A percentile compares a stretch with the other conserved stretches of the same genome.
Evolutionary conservation across 1,139 yeast species (phyloP).

Genomic region (Sugiyamaella japonica): DNA sequence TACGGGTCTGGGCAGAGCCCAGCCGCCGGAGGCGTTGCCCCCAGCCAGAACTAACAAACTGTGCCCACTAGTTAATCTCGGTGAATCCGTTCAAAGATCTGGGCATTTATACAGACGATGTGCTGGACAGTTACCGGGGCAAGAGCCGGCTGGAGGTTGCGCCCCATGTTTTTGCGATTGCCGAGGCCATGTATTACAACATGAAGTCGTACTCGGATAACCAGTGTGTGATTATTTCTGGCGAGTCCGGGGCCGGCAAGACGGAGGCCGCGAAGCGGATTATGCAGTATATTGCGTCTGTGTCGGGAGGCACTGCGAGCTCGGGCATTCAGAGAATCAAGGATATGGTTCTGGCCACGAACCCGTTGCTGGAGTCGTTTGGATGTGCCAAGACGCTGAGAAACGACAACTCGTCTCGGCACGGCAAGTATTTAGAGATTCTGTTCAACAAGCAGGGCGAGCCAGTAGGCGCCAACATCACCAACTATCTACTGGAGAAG

Average conservation of each 20-base stretch:
- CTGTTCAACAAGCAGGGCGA: slow-evolving; percentile 78
- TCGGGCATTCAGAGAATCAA: slow-evolving; percentile 78
- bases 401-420: slow-evolving; percentile 95
- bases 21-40: slow-evolving; percentile 13
- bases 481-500: slow-evolving; percentile 90
- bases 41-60: slow-evolving; percentile 2
- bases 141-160: slow-evolving; percentile 91
- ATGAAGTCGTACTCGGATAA: slow-evolving; percentile 92
- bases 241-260: slow-evolving; percentile 99
- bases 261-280: slow-evolving; percentile 98
- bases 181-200: slow-evolving; percentile 95
- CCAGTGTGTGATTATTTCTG: slow-evolving; percentile 97
- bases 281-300: slow-evolving; percentile 97
- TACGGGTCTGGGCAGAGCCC: slow-evolving; percentile 12
- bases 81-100: slow-evolving; percentile 96
- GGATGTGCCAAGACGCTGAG: slow-evolving; percentile 98
- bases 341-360: slow-evolving; percentile 97
- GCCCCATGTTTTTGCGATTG: slow-evolving; percentile 98
- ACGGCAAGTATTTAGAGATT: slow-evolving; percentile 94
- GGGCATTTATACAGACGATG: slow-evolving; percentile 86
- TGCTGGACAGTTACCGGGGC: slow-evolving; percentile 76
- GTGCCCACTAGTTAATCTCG: slow-evolving; percentile 72
- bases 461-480: slow-evolving; percentile 94
- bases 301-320: slow-evolving; percentile 55
- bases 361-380: slow-evolving; percentile 92